phyloP scores from a whole-genome alignment of 352 stramenopile genomes.

The Aphanomyces cochlioides region DNA sequence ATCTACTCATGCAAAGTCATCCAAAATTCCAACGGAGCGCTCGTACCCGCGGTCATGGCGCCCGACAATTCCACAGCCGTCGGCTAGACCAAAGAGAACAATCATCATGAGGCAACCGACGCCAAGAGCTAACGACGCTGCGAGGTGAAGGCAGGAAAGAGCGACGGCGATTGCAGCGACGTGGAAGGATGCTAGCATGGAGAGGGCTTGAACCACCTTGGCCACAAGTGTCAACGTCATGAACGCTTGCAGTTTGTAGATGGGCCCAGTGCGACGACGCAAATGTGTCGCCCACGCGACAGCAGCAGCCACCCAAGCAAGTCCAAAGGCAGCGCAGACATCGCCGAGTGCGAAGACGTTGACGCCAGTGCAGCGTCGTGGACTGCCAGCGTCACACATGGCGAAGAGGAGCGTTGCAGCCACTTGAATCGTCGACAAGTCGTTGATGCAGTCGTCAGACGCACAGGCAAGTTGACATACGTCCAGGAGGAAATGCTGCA shows the following conservation, averaged over 20 bases:
- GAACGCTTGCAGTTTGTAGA: slow-evolving; percentile 8
- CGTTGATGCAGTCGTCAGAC: not conserved
- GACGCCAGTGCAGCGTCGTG: not conserved
- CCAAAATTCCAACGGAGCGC: not conserved
- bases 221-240: not conserved
- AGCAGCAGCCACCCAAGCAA: not conserved
- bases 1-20: not conserved
- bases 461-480: not conserved
- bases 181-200: not conserved
- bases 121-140: not conserved
- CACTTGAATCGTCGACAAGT: not conserved
- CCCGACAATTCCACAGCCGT: slow-evolving; percentile 2
- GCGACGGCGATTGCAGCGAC: not conserved
- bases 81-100: not conserved
- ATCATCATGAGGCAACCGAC: not conserved
- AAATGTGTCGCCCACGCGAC: not conserved
- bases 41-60: not conserved
- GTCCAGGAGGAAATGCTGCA: not conserved
- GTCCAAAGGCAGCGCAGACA: not conserved
- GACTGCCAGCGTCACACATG: not conserved
- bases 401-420: not conserved
- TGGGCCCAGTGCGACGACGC: not conserved
- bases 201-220: not conserved
- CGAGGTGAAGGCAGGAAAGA: not conserved
- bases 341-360: not conserved